A percentile compares a stretch with the other conserved stretches of the same genome.
phyloP scores from a whole-genome alignment of 495 filamentous ascomycete species.

The Terfezia boudieri region DNA sequence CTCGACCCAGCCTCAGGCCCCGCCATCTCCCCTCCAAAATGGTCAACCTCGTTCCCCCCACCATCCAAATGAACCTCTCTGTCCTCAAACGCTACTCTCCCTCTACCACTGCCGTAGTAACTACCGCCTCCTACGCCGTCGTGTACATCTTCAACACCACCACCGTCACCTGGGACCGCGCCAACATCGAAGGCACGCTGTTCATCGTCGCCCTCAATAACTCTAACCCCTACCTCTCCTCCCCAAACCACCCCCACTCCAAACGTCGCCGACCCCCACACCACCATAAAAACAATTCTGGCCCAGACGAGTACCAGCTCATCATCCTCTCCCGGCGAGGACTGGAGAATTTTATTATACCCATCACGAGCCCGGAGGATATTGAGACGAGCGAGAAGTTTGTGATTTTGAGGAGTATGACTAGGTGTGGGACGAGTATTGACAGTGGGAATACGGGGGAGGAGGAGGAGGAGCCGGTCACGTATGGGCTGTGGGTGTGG shows the following conservation, averaged over 20 bases:
- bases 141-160: background rate
- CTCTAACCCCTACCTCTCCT: constrained; percentile 30
- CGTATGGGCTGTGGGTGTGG: constrained; percentile 14
- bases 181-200: constrained; percentile 11
- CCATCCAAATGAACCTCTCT: background rate
- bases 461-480: constrained; percentile 5
- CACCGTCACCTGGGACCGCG: constrained; percentile 7
- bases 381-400: constrained; percentile 16
- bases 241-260: constrained; percentile 56
- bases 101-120: background rate
- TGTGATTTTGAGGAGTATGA: constrained; percentile 9
- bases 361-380: constrained; percentile 10
- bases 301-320: constrained; percentile 21
- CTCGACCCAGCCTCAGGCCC: background rate
- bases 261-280: constrained; percentile 41
- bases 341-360: constrained; percentile 20
- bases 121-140: background rate
- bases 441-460: background rate
- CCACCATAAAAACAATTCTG: constrained; percentile 19
- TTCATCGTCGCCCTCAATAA: constrained; percentile 9
- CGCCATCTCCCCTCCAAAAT: background rate
- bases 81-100: background rate
- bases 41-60: background rate
- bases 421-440: background rate
- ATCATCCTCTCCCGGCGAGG: constrained; percentile 21